A percentile compares a stretch with the other conserved stretches of the same genome.
phyloP scores from a whole-genome alignment of 805 yeast species.

The Candida dendrica region DNA sequence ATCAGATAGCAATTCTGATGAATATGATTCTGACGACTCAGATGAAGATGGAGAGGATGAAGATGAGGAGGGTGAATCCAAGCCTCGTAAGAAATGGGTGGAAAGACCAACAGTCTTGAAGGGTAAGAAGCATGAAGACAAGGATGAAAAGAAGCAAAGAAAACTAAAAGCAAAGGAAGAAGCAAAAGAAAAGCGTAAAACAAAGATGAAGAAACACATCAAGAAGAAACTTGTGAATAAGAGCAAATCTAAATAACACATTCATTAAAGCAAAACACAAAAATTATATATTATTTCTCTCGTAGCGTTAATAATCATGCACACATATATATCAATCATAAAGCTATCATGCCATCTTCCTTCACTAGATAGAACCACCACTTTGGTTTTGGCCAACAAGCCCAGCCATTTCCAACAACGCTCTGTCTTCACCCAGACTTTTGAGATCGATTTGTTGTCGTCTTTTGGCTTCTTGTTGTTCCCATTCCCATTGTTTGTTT shows the following conservation, averaged over 20 bases:
- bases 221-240: slow-evolving; percentile 71
- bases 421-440: slow-evolving; percentile 72
- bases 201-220: slow-evolving; percentile 74
- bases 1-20: slow-evolving; percentile 20
- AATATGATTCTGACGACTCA: slow-evolving; percentile 26
- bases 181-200: slow-evolving; percentile 70
- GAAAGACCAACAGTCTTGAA: slow-evolving; percentile 34
- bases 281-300: neutral
- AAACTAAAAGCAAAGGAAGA: slow-evolving; percentile 72
- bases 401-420: slow-evolving; percentile 80
- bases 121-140: slow-evolving; percentile 76
- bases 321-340: neutral
- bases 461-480: slow-evolving; percentile 74
- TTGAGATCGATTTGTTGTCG: slow-evolving; percentile 63
- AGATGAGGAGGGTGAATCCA: slow-evolving; percentile 26
- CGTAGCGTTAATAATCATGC: too few species aligned
- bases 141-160: slow-evolving; percentile 68
- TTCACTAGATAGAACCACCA: slow-evolving; percentile 45
- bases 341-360: neutral
- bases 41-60: slow-evolving; percentile 27
- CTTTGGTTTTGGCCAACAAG: slow-evolving; percentile 41
- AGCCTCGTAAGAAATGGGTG: slow-evolving; percentile 36
- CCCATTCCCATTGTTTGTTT: slow-evolving; percentile 82
- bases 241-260: slow-evolving; percentile 30
- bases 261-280: neutral